phyloP scores from a whole-genome alignment of 2,329 filamentous ascomycete genomes.

The Monosporascus sp. region DNA sequence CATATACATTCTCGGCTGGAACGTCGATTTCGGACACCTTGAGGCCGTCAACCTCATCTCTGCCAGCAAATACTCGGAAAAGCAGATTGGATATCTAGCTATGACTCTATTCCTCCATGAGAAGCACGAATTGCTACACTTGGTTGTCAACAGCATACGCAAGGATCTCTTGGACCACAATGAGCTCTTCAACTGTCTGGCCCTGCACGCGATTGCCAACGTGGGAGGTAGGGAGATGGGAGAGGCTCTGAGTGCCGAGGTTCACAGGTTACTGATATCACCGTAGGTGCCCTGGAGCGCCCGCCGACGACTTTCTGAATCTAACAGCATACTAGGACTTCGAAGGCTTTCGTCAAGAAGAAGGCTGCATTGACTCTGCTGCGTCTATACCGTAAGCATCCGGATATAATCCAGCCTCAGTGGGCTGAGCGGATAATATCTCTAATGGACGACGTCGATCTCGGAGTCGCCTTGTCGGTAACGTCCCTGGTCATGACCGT shows the following conservation, averaged over 20 bases:
- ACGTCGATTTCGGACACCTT: constrained; percentile 97
- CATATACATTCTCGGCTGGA: constrained; percentile 98
- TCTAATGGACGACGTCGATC: constrained; percentile 94
- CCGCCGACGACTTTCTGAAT: neutral
- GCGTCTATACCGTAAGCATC: constrained; percentile 89
- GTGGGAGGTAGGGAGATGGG: constrained; percentile 96
- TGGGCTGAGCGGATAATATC: constrained; percentile 98
- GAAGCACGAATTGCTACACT: constrained; percentile 88
- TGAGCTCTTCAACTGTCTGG: constrained; percentile 95
- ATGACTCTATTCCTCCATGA: constrained; percentile 97
- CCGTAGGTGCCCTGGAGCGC: constrained; percentile 56
- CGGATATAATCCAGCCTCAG: constrained; percentile 88
- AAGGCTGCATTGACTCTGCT: constrained; percentile 93
- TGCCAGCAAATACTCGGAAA: constrained; percentile 95
- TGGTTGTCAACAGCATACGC: constrained; percentile 97
- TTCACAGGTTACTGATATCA: constrained; percentile 89
- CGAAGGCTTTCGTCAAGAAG: constrained; percentile 98
- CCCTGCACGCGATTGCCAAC: constrained; percentile 95
- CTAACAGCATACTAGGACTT: constrained; percentile 40
- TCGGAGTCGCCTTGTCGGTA: constrained; percentile 91
- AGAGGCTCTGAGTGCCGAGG: constrained; percentile 84
- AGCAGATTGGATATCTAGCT: constrained; percentile 97
- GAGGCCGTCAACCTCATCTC: constrained; percentile 98
- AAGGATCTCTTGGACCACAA: constrained; percentile 94
- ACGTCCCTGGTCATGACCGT: constrained; percentile 93